These are phyloP conservation scores for Neoascochyta sp. DNA, from an alignment of 2,329 filamentous ascomycete genomes.

Conservation along the genomic window DNA sequence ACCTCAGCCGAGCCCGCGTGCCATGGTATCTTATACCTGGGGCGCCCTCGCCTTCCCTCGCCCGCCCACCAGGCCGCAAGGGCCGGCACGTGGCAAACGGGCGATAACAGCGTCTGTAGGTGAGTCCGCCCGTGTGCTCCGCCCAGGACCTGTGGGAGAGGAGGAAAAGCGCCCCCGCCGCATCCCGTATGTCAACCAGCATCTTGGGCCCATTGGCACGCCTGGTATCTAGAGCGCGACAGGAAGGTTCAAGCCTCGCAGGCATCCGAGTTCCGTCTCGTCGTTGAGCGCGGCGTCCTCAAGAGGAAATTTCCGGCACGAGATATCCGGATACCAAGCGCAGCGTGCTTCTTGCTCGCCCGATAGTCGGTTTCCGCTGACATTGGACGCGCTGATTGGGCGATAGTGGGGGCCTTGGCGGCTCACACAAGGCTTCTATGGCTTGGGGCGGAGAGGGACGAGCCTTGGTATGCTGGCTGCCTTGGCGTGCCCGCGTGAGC, in stretches of 20 bases:
- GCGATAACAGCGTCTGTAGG: conserved; percentile 18
- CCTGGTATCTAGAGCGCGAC: conserved; percentile 14
- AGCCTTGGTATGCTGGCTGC: conserved; percentile 11
- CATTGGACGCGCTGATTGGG: too few species aligned
- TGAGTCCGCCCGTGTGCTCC: conserved; percentile 7
- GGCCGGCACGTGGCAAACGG: conserved; percentile 12
- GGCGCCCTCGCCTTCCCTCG: conserved; percentile 4
- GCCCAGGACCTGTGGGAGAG: conserved; percentile 5
- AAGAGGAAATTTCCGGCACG: too few species aligned
- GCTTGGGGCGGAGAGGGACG: conserved; percentile 11
- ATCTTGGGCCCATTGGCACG: conserved; percentile 17
- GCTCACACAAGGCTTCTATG: too few species aligned
- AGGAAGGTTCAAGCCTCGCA: conserved; percentile 18
- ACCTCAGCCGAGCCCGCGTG: conserved; percentile 2
- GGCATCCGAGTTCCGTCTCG: conserved; percentile 22
- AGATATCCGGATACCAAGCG: too few species aligned
- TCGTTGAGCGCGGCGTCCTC: too few species aligned
- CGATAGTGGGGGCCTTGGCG: conserved; percentile 4
- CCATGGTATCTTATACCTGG: conserved; percentile 18
- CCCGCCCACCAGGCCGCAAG: conserved; percentile 4
- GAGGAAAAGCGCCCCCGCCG: conserved; percentile 4
- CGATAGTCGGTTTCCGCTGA: too few species aligned
- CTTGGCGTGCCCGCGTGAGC: conserved; percentile 3
- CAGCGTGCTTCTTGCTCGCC: too few species aligned
- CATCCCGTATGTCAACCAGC: not conserved